Evolutionary conservation across 78 protist genomes (phyloP), one percentile per base, ranked within the genome.

Genomic region (Acrasis kona): DNA sequence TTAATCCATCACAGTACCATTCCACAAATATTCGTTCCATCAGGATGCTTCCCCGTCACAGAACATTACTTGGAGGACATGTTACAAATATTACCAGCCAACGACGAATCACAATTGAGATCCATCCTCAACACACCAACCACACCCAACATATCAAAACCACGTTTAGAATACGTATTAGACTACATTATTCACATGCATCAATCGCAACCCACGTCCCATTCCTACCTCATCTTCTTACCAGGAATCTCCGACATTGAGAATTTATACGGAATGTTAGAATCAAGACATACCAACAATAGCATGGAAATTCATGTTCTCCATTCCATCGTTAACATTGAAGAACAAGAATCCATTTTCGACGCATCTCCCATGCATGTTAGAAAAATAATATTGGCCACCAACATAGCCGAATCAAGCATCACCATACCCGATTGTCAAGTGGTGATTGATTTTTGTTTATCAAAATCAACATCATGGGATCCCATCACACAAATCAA

Each of bases 181-280:
- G n/a, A n/a, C n/a, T n/a, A n/a, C n/a, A n/a, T n/a, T n/a, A n/a
- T n/a, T n/a, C n/a, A n/a, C n/a, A n/a, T n/a, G n/a, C n/a, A n/a
- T n/a, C n/a, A n/a, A n/a, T n/a, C n/a, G n/a, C n/a, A n/a, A n/a
- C n/a, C n/a, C n/a, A n/a, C n/a, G n/a, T n/a, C n/a, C 67, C 28
- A 35, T 10, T 58, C 50, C 5, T 28, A 89, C 10, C 81, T 93
- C n/a, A 81, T 87, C 5, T 93, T 93, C 73, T 68, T 93, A 31
- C 96, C 93, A 3, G 94, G 97, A 37, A 31, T 82, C 39, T n/a
- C 37, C 0, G 91, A 88, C 66, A 90, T 93, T 12, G 0, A 30
- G 19, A 27, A 28, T 3, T 3, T 42, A 50, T 4, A 0, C 36
- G 66, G 31, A 3, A 37, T 30, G 40, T 40, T 78, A 37, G 36